Base-by-base conservation (phyloP, 441 rosid genomes). In the Dalechampia spathulata region DNA sequence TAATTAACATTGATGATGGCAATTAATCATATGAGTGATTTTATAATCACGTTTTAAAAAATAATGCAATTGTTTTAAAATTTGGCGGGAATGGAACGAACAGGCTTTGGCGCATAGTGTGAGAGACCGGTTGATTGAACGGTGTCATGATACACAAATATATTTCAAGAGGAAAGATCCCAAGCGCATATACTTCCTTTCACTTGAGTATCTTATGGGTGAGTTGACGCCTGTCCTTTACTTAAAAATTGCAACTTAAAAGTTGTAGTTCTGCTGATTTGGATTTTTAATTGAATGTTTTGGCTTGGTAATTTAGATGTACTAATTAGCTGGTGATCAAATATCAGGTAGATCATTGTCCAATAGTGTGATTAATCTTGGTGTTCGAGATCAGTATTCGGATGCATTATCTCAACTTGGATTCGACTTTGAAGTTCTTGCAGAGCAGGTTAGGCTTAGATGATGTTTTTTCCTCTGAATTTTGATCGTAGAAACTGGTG, bases 181-280 rank as follows among this genome's bases (percentile, higher is more conserved):
- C 8, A 79, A 76, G 70, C 75, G 83, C 48, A 23, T 79, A 15
- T 79, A 75, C 57, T 79, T 75, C 58, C 76, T 79, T 26, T 79
- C 83, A 8, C 74, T 79, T 4, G 83, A 79, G 79, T 79, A 62
- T 72, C 81, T 79, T 45, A 76, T 79, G 81, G 83, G 83, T 48
- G n/a, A n/a, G n/a, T n/a, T n/a, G n/a, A n/a, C n/a, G n/a, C n/a
- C n/a, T n/a, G n/a, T n/a, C n/a, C n/a, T n/a, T n/a, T n/a, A n/a
- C n/a, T n/a, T n/a, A n/a, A n/a, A n/a, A n/a, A n/a, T n/a, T n/a
- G n/a, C n/a, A n/a, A n/a, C n/a, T n/a, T n/a, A n/a, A n/a, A n/a
- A n/a, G n/a, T n/a, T n/a, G n/a, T n/a, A n/a, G n/a, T n/a, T n/a
- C n/a, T n/a, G n/a, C n/a, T n/a, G n/a, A n/a, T n/a, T n/a, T n/a